Conservation (phyloP, 306 rosid genomes). For the Senna tora region DNA sequence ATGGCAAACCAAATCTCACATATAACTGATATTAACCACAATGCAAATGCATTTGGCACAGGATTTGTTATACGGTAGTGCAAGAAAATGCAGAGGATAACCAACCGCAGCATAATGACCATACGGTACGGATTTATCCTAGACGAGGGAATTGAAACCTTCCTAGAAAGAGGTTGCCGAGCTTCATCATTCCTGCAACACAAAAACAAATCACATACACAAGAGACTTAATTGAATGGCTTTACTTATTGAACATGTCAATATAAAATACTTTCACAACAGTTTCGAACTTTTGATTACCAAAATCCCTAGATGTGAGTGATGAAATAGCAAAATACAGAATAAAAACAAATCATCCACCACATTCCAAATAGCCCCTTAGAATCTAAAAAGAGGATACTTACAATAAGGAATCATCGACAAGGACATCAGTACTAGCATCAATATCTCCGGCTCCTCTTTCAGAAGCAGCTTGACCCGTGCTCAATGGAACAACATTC, state of each 20-base stretch:
- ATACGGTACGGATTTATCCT: slow-evolving; percentile 88
- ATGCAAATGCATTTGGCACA: slow-evolving; percentile 81
- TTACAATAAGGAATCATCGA: slow-evolving; percentile 85
- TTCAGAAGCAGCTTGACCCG: slow-evolving; percentile 80
- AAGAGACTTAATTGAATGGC: slow-evolving; percentile 3
- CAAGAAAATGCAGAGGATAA: slow-evolving; percentile 81
- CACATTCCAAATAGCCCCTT: neutral
- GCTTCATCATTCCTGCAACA: slow-evolving; percentile 88
- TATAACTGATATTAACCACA: slow-evolving; percentile 91
- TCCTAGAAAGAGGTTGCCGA: slow-evolving; percentile 93
- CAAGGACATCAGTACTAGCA: slow-evolving; percentile 81
- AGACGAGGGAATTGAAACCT: slow-evolving; percentile 94
- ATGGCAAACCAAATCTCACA: slow-evolving; percentile 99
- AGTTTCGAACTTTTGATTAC: slow-evolving; percentile 17
- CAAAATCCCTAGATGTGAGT: neutral
- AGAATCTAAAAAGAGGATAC: slow-evolving; percentile 36
- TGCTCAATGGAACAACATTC: slow-evolving; percentile 83
- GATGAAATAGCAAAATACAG: slow-evolving; percentile 13
- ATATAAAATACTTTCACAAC: neutral
- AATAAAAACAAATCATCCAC: neutral
- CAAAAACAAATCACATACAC: slow-evolving; percentile 11
- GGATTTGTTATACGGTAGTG: slow-evolving; percentile 95
- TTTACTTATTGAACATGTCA: neutral
- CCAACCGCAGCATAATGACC: slow-evolving; percentile 90
- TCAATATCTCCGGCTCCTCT: slow-evolving; percentile 92